Percentiles rank a stretch among this genome's conserved stretches.
Evolutionary conservation across 225 moss, liverwort and hornwort genomes (phyloP).

Genomic region (Bryum argenteum): DNA sequence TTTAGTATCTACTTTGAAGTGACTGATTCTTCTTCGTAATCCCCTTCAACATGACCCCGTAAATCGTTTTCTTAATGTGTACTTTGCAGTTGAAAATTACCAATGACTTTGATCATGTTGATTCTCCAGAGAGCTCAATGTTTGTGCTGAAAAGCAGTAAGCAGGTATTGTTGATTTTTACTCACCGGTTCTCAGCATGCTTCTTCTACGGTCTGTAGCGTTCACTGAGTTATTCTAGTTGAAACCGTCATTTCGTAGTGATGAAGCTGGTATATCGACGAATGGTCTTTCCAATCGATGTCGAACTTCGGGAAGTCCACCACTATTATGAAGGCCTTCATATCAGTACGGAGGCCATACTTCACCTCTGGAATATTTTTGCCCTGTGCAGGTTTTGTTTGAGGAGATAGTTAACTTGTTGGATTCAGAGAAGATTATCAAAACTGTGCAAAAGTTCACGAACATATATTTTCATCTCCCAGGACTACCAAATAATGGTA

Average conservation of each 20-base stretch:
- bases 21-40: slow-evolving; percentile 5
- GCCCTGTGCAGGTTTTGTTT: slow-evolving; percentile 59
- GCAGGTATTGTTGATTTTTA: slow-evolving; percentile 49
- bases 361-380: slow-evolving; percentile 25
- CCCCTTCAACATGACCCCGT: background rate
- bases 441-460: slow-evolving; percentile 81
- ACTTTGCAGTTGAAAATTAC: slow-evolving; percentile 75
- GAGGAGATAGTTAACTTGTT: slow-evolving; percentile 68
- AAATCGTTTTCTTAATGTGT: slow-evolving; percentile 21
- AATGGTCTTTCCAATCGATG: slow-evolving; percentile 14
- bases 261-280: slow-evolving; percentile 19
- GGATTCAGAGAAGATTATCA: slow-evolving; percentile 68
- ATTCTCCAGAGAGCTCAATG: slow-evolving; percentile 88
- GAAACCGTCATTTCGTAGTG: background rate
- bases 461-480: slow-evolving; percentile 87
- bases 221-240: slow-evolving; percentile 8
- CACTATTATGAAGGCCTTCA: slow-evolving; percentile 10
- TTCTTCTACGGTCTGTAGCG: slow-evolving; percentile 14
- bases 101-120: slow-evolving; percentile 85
- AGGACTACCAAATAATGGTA: slow-evolving; percentile 74
- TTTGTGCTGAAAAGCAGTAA: slow-evolving; percentile 88
- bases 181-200: background rate
- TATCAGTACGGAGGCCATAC: slow-evolving; percentile 23
- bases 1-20: slow-evolving; percentile 6
- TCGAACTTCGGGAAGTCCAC: background rate